Conservation (phyloP, 148 eudicot species). For the Silene uniflora region DNA sequence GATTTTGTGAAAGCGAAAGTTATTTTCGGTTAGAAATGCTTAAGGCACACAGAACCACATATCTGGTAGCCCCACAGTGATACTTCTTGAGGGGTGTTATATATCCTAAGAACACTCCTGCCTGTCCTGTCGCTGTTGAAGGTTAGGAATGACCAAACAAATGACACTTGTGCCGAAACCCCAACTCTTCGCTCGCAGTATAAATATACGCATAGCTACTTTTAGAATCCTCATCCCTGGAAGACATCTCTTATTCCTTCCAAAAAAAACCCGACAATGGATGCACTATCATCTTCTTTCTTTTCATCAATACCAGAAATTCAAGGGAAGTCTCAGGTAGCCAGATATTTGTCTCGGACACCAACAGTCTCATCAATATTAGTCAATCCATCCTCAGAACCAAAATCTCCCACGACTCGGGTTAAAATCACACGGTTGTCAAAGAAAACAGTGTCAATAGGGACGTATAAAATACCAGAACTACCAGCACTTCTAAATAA, state of each 20-base stretch:
- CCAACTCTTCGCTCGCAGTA: not conserved
- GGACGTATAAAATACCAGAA: not conserved
- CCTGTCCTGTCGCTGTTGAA: not conserved
- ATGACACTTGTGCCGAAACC: constrained; percentile 7
- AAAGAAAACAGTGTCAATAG: constrained; percentile 4
- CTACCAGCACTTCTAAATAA: constrained; percentile 28
- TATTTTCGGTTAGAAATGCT: not conserved
- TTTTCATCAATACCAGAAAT: constrained; percentile 16
- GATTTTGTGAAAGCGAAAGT: not conserved
- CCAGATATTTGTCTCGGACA: not conserved
- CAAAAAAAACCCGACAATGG: constrained; percentile 15
- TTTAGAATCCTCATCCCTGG: not conserved
- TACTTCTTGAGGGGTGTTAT: not conserved
- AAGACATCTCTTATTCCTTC: not conserved
- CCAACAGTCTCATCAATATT: not conserved
- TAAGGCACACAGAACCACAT: not conserved
- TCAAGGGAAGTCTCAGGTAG: constrained; percentile 16
- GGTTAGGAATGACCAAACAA: not conserved
- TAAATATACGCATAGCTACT: not conserved
- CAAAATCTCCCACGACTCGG: not conserved
- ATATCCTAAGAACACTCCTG: not conserved
- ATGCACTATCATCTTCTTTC: constrained; percentile 26
- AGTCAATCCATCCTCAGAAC: not conserved
- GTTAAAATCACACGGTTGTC: not conserved
- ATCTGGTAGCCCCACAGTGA: not conserved